Evolutionary conservation across 495 filamentous ascomycete genomes (phyloP).

Genomic region (Lichenothelia convexa): DNA sequence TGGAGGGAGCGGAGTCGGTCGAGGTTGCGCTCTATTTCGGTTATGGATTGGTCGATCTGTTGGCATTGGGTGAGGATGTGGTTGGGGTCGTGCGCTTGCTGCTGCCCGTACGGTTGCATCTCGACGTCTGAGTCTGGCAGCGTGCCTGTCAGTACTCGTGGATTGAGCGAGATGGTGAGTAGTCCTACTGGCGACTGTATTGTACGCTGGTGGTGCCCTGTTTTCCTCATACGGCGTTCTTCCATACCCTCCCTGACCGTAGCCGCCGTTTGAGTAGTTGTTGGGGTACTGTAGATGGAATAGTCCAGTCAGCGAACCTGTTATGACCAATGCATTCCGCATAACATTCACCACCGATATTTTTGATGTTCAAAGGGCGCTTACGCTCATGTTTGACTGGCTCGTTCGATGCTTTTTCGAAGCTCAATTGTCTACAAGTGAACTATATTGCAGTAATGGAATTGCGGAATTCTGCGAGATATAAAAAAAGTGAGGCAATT

Average conservation of each 20-base stretch:
- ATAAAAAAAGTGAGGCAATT: too few species aligned
- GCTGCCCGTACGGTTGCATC: slow-evolving; percentile 17
- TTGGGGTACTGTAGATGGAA: slow-evolving; percentile 12
- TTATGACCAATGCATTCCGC: too few species aligned
- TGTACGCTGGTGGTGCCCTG: slow-evolving; percentile 19
- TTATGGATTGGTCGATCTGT: slow-evolving; percentile 57
- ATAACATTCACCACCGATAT: too few species aligned
- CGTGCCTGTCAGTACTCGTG: neutral
- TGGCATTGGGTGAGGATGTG: slow-evolving; percentile 67
- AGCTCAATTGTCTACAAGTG: too few species aligned
- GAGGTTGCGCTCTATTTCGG: slow-evolving; percentile 49
- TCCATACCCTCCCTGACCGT: slow-evolving; percentile 38
- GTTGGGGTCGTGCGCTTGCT: slow-evolving; percentile 30
- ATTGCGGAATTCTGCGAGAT: too few species aligned
- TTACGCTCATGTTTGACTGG: too few species aligned
- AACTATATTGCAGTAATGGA: too few species aligned
- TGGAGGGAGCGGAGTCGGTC: slow-evolving; percentile 40
- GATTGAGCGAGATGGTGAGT: neutral
- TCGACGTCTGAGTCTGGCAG: slow-evolving; percentile 16
- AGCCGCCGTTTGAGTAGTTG: slow-evolving; percentile 23
- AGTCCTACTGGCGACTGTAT: slow-evolving; percentile 1
- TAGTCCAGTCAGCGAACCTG: too few species aligned
- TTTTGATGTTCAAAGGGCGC: too few species aligned
- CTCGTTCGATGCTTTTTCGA: too few species aligned
- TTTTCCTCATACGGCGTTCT: slow-evolving; percentile 29